A percentile compares a stretch with the other conserved stretches of the same genome.
These are phyloP conservation scores for Tieghemiomyces parasiticus DNA, from an alignment of 192 early-diverging fungal species.

Conservation along the genomic window DNA sequence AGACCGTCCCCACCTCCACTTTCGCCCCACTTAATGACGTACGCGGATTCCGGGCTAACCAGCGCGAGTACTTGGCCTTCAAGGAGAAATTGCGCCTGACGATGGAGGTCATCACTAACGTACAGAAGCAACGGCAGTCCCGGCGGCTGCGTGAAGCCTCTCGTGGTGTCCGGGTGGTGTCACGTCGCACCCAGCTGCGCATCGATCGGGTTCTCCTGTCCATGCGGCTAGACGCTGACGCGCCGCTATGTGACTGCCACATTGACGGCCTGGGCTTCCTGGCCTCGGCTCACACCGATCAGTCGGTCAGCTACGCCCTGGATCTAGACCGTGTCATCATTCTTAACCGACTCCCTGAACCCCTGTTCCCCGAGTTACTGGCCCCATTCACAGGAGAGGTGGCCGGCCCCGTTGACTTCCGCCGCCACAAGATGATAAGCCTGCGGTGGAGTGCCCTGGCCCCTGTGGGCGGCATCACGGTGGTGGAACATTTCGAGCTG, in stretches of 20 bases:
- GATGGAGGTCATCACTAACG: constrained; percentile 45
- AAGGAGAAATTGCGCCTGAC: constrained; percentile 54
- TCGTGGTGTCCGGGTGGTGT: constrained; percentile 15
- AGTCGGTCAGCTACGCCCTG: constrained; percentile 51
- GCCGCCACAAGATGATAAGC: constrained; percentile 75
- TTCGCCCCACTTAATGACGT: constrained; percentile 2
- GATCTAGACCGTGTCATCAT: constrained; percentile 60
- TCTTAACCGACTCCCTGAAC: constrained; percentile 41
- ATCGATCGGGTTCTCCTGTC: constrained; percentile 55
- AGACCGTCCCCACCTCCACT: neutral
- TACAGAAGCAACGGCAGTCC: constrained; percentile 22
- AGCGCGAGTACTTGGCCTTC: neutral
- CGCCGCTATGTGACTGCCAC: constrained; percentile 55
- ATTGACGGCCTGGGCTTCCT: constrained; percentile 44
- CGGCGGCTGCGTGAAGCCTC: neutral
- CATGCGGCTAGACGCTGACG: constrained; percentile 49
- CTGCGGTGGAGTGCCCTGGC: constrained; percentile 64
- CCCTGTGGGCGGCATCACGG: constrained; percentile 80
- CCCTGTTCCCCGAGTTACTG: constrained; percentile 42
- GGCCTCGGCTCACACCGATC: constrained; percentile 70
- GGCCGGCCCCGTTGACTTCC: constrained; percentile 44
- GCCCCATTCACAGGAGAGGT: constrained; percentile 39
- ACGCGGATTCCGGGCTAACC: neutral
- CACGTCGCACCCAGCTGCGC: constrained; percentile 38
- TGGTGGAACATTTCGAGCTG: constrained; percentile 83